Evolutionary conservation across 257 asterid genomes (phyloP).

Genomic region (Euphrasia confusa): DNA sequence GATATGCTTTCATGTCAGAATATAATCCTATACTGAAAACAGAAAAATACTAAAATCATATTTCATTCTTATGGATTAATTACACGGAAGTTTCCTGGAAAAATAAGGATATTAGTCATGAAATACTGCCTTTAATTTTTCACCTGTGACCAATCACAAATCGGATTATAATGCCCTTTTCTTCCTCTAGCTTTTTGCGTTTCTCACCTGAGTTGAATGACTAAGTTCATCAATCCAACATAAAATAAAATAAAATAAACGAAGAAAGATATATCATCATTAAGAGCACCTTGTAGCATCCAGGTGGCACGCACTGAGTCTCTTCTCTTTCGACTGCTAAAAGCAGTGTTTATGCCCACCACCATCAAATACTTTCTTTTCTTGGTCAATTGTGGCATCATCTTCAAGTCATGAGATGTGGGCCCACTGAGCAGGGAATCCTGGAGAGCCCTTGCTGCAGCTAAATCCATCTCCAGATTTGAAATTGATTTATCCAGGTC

Average conservation of each 20-base stretch:
- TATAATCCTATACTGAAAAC: neutral
- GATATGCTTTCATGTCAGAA: neutral
- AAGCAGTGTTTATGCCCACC: slow-evolving; percentile 16
- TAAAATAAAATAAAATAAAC: neutral
- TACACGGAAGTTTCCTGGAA: slow-evolving; percentile 1
- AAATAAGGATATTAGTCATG: neutral
- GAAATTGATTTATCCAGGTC: slow-evolving; percentile 78
- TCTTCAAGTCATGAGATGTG: slow-evolving; percentile 58
- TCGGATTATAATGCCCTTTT: slow-evolving; percentile 50
- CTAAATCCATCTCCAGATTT: slow-evolving; percentile 83
- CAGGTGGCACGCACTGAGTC: slow-evolving; percentile 14
- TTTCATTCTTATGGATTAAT: neutral
- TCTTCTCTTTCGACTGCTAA: slow-evolving; percentile 15
- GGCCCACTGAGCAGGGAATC: slow-evolving; percentile 81
- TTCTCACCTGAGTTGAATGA: slow-evolving; percentile 36
- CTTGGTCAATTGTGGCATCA: slow-evolving; percentile 57
- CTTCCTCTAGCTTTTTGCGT: slow-evolving; percentile 48
- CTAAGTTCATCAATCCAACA: slow-evolving; percentile 17
- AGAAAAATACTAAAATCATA: neutral
- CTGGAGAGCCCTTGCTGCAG: slow-evolving; percentile 81
- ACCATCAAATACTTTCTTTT: slow-evolving; percentile 32
- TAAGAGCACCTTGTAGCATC: slow-evolving; percentile 38
- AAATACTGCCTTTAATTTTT: neutral
- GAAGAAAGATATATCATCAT: neutral
- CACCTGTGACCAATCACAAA: slow-evolving; percentile 50